Conservation (phyloP, 345 rosid species). For the Camelina sativa region DNA sequence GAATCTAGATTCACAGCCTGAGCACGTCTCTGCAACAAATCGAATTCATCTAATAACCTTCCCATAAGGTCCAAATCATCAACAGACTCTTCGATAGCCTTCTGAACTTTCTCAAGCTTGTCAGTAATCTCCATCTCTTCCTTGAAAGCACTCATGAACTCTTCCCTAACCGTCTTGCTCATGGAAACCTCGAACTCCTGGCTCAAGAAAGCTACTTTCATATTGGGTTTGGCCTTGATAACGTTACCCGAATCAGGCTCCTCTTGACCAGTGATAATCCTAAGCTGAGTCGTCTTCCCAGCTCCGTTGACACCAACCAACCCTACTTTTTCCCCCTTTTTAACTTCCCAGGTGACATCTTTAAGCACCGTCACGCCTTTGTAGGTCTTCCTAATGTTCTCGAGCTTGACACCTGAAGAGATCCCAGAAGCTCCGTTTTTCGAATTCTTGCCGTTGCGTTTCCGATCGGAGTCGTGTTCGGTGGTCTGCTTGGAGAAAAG, state of each 20-base stretch:
- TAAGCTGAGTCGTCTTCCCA: slow-evolving; percentile 93
- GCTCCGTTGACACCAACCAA: slow-evolving; percentile 95
- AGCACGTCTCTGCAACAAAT: slow-evolving; percentile 82
- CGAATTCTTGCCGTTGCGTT: slow-evolving; percentile 48
- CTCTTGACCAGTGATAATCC: slow-evolving; percentile 83
- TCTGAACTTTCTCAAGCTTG: slow-evolving; percentile 79
- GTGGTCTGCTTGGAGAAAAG: slow-evolving; percentile 54
- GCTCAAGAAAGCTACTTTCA: slow-evolving; percentile 81
- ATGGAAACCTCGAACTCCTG: slow-evolving; percentile 94
- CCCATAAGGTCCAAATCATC: slow-evolving; percentile 97
- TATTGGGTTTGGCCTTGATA: slow-evolving; percentile 67
- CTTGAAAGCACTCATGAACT: slow-evolving; percentile 81
- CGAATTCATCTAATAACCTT: slow-evolving; percentile 91
- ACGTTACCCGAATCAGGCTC: slow-evolving; percentile 92
- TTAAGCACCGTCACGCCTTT: slow-evolving; percentile 85
- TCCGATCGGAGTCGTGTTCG: slow-evolving; percentile 45
- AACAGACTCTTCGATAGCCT: slow-evolving; percentile 74
- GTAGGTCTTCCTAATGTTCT: slow-evolving; percentile 76
- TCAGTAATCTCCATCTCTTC: slow-evolving; percentile 87
- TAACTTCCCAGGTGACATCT: slow-evolving; percentile 90
- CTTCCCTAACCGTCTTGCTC: slow-evolving; percentile 88
- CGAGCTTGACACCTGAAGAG: slow-evolving; percentile 87
- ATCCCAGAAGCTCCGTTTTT: slow-evolving; percentile 69
- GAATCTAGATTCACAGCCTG: slow-evolving; percentile 72
- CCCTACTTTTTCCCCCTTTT: slow-evolving; percentile 89